phyloP scores from a whole-genome alignment of 495 filamentous ascomycete species.

The Xylaria castorea region DNA sequence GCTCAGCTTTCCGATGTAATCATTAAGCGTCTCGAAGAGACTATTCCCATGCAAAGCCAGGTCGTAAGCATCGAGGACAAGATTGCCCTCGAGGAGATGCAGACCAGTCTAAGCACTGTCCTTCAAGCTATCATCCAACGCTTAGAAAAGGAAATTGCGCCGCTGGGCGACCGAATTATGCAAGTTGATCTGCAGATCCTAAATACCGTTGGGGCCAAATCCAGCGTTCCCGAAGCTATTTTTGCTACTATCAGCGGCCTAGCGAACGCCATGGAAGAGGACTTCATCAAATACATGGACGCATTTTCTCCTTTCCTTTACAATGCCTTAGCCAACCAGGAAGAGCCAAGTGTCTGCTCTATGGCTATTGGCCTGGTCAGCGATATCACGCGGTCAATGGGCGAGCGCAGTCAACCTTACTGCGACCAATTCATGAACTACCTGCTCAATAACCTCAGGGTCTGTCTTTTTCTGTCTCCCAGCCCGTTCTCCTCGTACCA shows the following conservation, averaged over 20 bases:
- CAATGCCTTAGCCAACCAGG: constrained; percentile 91
- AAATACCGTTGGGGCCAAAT: constrained; percentile 78
- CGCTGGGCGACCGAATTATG: constrained; percentile 95
- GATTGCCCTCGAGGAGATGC: constrained; percentile 94
- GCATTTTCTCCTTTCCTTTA: constrained; percentile 88
- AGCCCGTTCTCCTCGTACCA: not conserved
- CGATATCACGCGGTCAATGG: constrained; percentile 90
- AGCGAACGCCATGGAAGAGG: constrained; percentile 85
- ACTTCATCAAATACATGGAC: constrained; percentile 97
- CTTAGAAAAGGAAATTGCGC: constrained; percentile 87
- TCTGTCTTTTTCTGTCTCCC: constrained; percentile 51
- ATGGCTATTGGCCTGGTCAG: constrained; percentile 98
- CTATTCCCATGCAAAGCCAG: constrained; percentile 87
- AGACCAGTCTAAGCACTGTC: constrained; percentile 91
- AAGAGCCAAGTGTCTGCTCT: constrained; percentile 89
- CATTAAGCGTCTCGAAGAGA: constrained; percentile 87
- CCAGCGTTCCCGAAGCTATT: constrained; percentile 89
- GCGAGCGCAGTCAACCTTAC: constrained; percentile 86
- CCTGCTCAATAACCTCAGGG: constrained; percentile 85
- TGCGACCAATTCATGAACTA: constrained; percentile 99
- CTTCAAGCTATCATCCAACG: constrained; percentile 90
- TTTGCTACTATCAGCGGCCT: constrained; percentile 89
- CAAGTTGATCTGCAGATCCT: constrained; percentile 81
- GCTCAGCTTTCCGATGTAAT: constrained; percentile 82
- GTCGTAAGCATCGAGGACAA: constrained; percentile 96